Percentiles rank a stretch among this genome's conserved stretches.
These are phyloP conservation scores for Symmetrospora coprosmae DNA, from an alignment of 768 basidiomycete genomes.

Conservation along the genomic window DNA sequence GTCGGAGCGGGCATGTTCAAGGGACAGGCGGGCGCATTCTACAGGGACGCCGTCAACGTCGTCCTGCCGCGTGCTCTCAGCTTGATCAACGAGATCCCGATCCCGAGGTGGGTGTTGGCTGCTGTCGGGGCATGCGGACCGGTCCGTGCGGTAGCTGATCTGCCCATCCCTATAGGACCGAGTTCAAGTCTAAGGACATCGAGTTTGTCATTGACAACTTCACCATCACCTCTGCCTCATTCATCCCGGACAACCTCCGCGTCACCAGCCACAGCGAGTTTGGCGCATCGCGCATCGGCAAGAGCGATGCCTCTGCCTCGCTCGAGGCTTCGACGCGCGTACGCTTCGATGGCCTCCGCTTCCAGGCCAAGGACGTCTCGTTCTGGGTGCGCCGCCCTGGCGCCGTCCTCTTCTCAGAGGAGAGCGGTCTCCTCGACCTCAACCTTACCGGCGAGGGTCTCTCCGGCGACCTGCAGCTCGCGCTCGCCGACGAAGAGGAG, in stretches of 20 bases:
- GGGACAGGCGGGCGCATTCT: conserved; percentile 17
- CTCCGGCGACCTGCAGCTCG: not conserved
- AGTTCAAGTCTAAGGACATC: conserved; percentile 13
- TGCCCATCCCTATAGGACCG: conserved; percentile 4
- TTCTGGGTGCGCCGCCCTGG: conserved; percentile 18
- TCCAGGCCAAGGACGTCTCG: conserved; percentile 14
- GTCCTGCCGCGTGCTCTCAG: conserved; percentile 8
- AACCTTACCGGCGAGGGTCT: conserved; percentile 5
- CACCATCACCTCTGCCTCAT: conserved; percentile 16
- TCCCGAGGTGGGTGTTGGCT: conserved; percentile 9
- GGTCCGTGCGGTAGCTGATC: not conserved
- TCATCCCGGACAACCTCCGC: conserved; percentile 15
- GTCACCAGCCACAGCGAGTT: conserved; percentile 20
- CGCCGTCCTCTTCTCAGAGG: conserved; percentile 4
- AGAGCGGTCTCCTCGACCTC: conserved; percentile 15
- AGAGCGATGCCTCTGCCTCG: not conserved
- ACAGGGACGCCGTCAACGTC: conserved; percentile 12
- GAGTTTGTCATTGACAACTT: conserved; percentile 21
- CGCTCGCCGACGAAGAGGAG: conserved; percentile 12
- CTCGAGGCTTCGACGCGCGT: conserved; percentile 7
- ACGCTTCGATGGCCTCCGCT: conserved; percentile 14
- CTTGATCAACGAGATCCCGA: conserved; percentile 14
- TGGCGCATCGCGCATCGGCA: conserved; percentile 5
- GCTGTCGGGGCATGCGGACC: not conserved
- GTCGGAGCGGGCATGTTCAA: conserved; percentile 16